A percentile compares a stretch with the other conserved stretches of the same genome.
phyloP scores from a whole-genome alignment of 768 basidiomycete species.

The Agaricus blazei region DNA sequence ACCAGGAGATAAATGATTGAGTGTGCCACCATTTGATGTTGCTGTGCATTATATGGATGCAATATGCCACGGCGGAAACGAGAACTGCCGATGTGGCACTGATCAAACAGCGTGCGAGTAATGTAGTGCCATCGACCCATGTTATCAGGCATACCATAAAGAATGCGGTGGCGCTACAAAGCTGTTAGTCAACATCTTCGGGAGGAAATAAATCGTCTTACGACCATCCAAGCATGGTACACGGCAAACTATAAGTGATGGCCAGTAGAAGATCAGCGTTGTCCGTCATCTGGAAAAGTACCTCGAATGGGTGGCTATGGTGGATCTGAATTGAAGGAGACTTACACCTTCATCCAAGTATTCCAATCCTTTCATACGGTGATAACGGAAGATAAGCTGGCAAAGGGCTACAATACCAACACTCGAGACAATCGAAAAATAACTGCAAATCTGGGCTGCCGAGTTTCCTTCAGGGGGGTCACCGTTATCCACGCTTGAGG shows the following conservation, averaged over 20 bases:
- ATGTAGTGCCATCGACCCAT: constrained; percentile 19
- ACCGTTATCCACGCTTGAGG: constrained; percentile 33
- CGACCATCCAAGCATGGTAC: constrained; percentile 24
- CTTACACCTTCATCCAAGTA: constrained; percentile 34
- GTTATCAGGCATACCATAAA: constrained; percentile 19
- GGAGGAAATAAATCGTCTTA: constrained; percentile 5
- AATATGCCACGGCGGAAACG: constrained; percentile 17
- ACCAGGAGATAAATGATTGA: neutral
- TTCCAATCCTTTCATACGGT: constrained; percentile 30
- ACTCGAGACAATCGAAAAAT: constrained; percentile 41
- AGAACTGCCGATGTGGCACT: constrained; percentile 9
- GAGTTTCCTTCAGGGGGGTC: constrained; percentile 20
- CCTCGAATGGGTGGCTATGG: neutral
- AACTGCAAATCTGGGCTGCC: constrained; percentile 44
- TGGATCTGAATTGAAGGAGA: constrained; percentile 13
- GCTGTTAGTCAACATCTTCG: neutral
- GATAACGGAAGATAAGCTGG: constrained; percentile 40
- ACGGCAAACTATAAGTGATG: constrained; percentile 22
- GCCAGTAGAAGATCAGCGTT: constrained; percentile 15
- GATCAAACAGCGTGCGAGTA: constrained; percentile 13
- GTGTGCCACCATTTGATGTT: neutral
- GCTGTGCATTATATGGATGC: constrained; percentile 17
- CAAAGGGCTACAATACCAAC: constrained; percentile 44
- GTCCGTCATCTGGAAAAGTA: neutral
- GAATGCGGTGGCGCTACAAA: constrained; percentile 20